These are phyloP conservation scores for Geotrichum restrictum DNA, from an alignment of 1,139 yeast genomes.

Conservation along the genomic window DNA sequence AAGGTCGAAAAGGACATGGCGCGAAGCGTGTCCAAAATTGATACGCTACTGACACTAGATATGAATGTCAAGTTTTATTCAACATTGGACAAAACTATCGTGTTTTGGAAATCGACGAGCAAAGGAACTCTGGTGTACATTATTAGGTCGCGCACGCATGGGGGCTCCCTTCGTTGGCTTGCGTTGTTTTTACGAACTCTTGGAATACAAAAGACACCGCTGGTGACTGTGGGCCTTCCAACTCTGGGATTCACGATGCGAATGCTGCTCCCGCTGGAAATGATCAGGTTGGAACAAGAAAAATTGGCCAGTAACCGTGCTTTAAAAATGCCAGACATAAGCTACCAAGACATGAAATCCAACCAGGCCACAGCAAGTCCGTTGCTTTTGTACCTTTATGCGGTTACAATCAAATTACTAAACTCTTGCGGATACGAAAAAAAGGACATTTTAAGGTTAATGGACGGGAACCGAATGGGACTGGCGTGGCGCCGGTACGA, in stretches of 20 bases:
- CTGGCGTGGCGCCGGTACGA: slow-evolving; percentile 67
- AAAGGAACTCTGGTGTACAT: slow-evolving; percentile 45
- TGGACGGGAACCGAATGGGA: slow-evolving; percentile 43
- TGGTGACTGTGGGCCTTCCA: slow-evolving; percentile 50
- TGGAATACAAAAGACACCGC: slow-evolving; percentile 35
- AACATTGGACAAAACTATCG: slow-evolving; percentile 63
- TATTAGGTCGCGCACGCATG: slow-evolving; percentile 49
- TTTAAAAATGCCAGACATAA: neutral
- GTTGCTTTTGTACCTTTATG: slow-evolving; percentile 29
- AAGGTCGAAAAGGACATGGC: slow-evolving; percentile 36
- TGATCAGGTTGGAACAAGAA: slow-evolving; percentile 18
- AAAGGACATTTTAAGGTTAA: slow-evolving; percentile 31
- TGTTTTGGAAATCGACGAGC: slow-evolving; percentile 43
- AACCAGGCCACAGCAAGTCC: slow-evolving; percentile 27
- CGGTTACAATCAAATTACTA: slow-evolving; percentile 34
- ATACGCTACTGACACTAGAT: slow-evolving; percentile 28
- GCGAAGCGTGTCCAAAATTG: slow-evolving; percentile 27
- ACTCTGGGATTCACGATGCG: slow-evolving; percentile 46
- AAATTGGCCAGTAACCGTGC: neutral
- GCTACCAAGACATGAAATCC: slow-evolving; percentile 19
- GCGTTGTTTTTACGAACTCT: slow-evolving; percentile 50
- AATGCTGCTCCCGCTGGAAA: slow-evolving; percentile 42
- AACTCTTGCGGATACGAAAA: slow-evolving; percentile 28
- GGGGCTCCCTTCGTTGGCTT: slow-evolving; percentile 57
- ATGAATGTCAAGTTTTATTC: slow-evolving; percentile 55